Conservation (phyloP, 345 rosid genomes). For the Boechera divaricarpa region DNA sequence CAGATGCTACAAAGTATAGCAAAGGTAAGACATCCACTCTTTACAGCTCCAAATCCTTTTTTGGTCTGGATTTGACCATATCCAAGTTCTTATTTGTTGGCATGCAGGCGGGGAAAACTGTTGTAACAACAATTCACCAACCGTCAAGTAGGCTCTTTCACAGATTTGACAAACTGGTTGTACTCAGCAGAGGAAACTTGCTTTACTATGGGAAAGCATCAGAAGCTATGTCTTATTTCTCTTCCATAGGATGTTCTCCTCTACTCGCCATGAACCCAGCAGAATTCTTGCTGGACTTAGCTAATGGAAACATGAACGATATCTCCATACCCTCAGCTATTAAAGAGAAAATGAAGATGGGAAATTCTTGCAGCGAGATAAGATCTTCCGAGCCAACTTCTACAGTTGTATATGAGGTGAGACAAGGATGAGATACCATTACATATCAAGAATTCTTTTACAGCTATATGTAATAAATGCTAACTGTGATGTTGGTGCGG, state of each 20-base stretch:
- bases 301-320: slow-evolving; percentile 80
- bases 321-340: slow-evolving; percentile 85
- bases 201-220: slow-evolving; percentile 93
- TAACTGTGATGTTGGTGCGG: slow-evolving; percentile 21
- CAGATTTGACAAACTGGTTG: slow-evolving; percentile 86
- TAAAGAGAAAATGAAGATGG: slow-evolving; percentile 70
- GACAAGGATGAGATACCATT: slow-evolving; percentile 19
- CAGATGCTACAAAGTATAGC: slow-evolving; percentile 87
- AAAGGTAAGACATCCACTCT: slow-evolving; percentile 52
- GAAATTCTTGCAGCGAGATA: slow-evolving; percentile 47
- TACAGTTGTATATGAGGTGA: slow-evolving; percentile 72
- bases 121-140: slow-evolving; percentile 92
- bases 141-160: slow-evolving; percentile 95
- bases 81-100: slow-evolving; percentile 37
- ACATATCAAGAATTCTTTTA: slow-evolving; percentile 19
- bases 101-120: slow-evolving; percentile 83
- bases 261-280: slow-evolving; percentile 91
- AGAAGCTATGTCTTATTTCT: slow-evolving; percentile 75
- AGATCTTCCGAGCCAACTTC: slow-evolving; percentile 72
- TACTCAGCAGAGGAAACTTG: slow-evolving; percentile 89
- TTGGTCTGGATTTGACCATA: slow-evolving; percentile 13
- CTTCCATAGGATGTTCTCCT: slow-evolving; percentile 86
- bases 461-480: slow-evolving; percentile 3
- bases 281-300: slow-evolving; percentile 93
- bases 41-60: slow-evolving; percentile 8